These are phyloP conservation scores for Nicotiana attenuata DNA, from an alignment of 257 asterid species.

Conservation along the genomic window DNA sequence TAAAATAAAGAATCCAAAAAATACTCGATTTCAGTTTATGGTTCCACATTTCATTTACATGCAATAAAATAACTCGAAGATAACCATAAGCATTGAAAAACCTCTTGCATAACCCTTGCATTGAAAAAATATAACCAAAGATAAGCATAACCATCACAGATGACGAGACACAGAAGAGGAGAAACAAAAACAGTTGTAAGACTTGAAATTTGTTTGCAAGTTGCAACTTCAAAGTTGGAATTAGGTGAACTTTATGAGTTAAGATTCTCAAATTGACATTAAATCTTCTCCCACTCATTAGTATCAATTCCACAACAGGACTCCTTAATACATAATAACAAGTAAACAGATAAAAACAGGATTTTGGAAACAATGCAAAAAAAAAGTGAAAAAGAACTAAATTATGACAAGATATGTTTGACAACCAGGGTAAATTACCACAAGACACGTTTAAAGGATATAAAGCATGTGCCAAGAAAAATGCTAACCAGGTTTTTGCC, in stretches of 20 bases:
- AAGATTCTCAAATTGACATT: background rate
- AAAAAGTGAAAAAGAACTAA: too few relatives aligned
- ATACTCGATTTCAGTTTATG: too few relatives aligned
- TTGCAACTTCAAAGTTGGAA: background rate
- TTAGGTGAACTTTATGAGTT: background rate
- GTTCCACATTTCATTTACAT: too few relatives aligned
- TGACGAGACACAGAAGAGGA: background rate
- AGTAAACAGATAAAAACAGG: background rate
- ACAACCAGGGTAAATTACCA: background rate
- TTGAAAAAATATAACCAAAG: background rate
- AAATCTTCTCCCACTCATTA: background rate
- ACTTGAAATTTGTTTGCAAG: background rate
- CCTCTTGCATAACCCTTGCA: background rate
- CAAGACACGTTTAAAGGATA: background rate
- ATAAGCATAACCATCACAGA: background rate
- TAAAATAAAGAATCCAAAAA: too few relatives aligned
- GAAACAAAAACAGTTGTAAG: background rate
- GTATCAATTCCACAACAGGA: background rate
- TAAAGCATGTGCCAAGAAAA: background rate
- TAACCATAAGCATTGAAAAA: too few relatives aligned
- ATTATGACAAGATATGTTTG: background rate
- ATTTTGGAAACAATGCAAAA: too few relatives aligned
- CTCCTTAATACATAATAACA: background rate
- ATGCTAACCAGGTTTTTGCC: constrained; percentile 82
- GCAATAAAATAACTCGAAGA: too few relatives aligned